phyloP scores from a whole-genome alignment of 768 basidiomycete genomes.

The Pholiota microspora region DNA sequence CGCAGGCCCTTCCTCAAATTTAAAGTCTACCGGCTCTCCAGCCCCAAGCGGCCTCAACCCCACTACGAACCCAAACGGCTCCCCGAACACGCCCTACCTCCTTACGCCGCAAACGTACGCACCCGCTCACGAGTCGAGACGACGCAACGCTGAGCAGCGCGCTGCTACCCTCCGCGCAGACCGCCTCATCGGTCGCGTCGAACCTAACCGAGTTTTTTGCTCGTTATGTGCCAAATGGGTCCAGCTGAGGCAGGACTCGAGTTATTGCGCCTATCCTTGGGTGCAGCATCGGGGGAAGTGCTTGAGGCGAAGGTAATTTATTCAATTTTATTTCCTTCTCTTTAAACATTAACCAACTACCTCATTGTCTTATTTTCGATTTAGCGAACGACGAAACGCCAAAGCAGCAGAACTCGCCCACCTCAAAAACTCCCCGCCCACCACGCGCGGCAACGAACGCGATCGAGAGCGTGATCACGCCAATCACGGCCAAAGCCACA shows the following conservation, averaged over 20 bases:
- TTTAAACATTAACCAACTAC: conserved; percentile 1
- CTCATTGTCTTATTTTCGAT: conserved; percentile 17
- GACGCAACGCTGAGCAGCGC: conserved; percentile 78
- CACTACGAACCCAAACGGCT: too few relatives aligned
- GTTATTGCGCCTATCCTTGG: conserved; percentile 84
- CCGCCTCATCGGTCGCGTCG: conserved; percentile 61
- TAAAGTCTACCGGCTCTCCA: too few relatives aligned
- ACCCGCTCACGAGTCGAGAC: conserved; percentile 61
- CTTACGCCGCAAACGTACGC: conserved; percentile 57
- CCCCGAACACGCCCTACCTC: conserved; percentile 32
- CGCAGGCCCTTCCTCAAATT: too few relatives aligned
- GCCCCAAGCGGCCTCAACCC: too few relatives aligned
- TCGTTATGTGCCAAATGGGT: conserved; percentile 80
- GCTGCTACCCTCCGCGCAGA: conserved; percentile 70
- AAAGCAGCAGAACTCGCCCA: conserved; percentile 50
- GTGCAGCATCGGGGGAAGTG: conserved; percentile 76
- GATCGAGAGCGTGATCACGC: too few relatives aligned
- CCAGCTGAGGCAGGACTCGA: conserved; percentile 73
- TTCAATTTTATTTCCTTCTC: conserved; percentile 4
- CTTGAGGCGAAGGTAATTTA: conserved; percentile 63
- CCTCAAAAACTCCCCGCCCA: background rate
- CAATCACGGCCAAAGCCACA: too few relatives aligned
- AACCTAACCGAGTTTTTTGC: conserved; percentile 75
- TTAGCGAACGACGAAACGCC: conserved; percentile 56
- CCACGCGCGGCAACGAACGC: background rate